Base-by-base conservation (phyloP, 371 early-diverging fungal genomes). In the Mucor piriformis region DNA sequence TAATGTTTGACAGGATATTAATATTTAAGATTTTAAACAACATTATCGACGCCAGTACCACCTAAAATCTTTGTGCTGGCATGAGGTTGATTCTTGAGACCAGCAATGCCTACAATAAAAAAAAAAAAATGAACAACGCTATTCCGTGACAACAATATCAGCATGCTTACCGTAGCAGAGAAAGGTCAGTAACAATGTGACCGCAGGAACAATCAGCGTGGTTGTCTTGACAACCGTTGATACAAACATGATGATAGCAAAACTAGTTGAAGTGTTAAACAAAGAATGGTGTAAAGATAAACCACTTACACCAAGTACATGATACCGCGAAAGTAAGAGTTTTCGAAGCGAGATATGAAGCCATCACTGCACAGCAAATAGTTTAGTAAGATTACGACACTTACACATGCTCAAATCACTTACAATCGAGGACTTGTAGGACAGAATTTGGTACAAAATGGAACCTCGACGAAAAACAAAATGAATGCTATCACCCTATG, bases 361-460 rank as follows among this genome's bases (percentile, higher is more conserved):
- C 48, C 53, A 57, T 79, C 76, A 57, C 79, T 79, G 54, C 12
- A 54, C 13, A 24, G 42, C 3, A 21, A 12, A 20, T 18, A 18
- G 7, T 16, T 6, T 42, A 18, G 2, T 18, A 6, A 42, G 20
- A 18, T 18, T 18, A n/a, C n/a, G 18, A 18, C 6, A 16, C n/a
- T 42, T 6, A 0, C 18, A 42, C 3, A 42, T 6, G 18, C 8
- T n/a, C n/a, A n/a, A n/a, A 18, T 27, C 5, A 52, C 66, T 73
- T 69, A 78, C 79, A 78, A 78, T 50, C 59, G 62, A 10, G 79
- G 79, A 37, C 79, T 78, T 20, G 79, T 78, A 23, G 76, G 79
- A 54, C 79, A 78, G 48, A 78, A 69, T 62, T 72, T 75, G 35
- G 63, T 72, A 58, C 76, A 79, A 11, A 79, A 38, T 23, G 76